These are phyloP conservation scores for Penicillium sp. DNA, from an alignment of 2,329 filamentous ascomycete species.

Conservation along the genomic window DNA sequence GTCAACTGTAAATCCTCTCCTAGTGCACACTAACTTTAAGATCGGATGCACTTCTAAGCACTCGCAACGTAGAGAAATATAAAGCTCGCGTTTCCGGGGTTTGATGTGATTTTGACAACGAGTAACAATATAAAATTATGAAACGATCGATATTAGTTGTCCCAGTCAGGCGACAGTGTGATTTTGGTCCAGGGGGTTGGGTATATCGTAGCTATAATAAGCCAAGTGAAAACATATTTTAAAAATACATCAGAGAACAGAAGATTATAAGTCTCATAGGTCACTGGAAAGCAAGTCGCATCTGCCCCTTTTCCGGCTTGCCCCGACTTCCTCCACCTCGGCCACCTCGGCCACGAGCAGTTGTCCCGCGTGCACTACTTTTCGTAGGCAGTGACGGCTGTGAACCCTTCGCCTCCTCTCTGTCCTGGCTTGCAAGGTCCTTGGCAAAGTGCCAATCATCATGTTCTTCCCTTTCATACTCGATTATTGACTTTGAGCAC, in stretches of 20 bases:
- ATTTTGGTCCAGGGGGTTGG: not conserved
- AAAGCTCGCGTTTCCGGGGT: no score
- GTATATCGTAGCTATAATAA: not conserved
- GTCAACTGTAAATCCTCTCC: no score
- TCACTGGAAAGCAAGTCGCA: conserved; percentile 37
- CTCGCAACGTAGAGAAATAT: no score
- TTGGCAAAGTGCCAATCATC: conserved; percentile 93
- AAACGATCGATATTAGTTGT: not conserved
- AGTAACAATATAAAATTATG: not conserved
- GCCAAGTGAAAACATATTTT: not conserved
- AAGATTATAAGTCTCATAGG: no score
- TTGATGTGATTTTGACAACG: not conserved
- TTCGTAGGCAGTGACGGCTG: conserved; percentile 16
- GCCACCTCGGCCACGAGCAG: conserved; percentile 26
- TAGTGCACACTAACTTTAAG: no score
- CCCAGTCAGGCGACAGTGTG: not conserved
- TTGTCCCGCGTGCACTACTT: conserved; percentile 17
- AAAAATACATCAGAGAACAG: not conserved
- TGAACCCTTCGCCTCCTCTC: conserved; percentile 31
- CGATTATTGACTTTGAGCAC: conserved; percentile 63
- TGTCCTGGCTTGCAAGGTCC: conserved; percentile 71
- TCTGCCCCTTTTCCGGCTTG: conserved; percentile 40
- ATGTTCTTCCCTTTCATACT: conserved; percentile 68
- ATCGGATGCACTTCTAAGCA: no score
- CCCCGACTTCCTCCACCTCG: conserved; percentile 27